Percentiles rank a stretch among this genome's conserved stretches.
Evolutionary conservation across 192 early-diverging fungal species (phyloP).

Genomic region (Haplosporangium gracile): DNA sequence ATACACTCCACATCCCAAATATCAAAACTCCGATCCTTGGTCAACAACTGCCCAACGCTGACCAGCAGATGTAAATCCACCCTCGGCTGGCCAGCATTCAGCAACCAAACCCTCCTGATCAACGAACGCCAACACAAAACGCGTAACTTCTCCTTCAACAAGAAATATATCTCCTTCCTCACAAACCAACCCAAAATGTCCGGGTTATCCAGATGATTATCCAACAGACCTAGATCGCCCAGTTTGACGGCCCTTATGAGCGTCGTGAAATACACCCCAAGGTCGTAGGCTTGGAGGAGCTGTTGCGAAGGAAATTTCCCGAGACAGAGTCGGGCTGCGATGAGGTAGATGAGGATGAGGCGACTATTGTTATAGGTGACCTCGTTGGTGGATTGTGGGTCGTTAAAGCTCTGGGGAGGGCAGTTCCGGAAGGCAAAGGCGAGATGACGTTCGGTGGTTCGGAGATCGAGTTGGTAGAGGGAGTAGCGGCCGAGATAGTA

Average conservation of each 20-base stretch:
- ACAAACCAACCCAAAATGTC: constrained; percentile 44
- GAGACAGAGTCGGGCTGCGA: constrained; percentile 58
- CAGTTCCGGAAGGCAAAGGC: constrained; percentile 60
- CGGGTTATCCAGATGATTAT: constrained; percentile 24
- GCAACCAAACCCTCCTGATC: constrained; percentile 51
- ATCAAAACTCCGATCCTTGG: constrained; percentile 33
- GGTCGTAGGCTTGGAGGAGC: constrained; percentile 50
- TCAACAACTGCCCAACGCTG: constrained; percentile 38
- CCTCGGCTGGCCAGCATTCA: constrained; percentile 11
- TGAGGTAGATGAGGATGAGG: constrained; percentile 57
- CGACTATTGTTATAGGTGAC: constrained; percentile 53
- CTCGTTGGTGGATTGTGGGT: constrained; percentile 3
- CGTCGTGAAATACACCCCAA: constrained; percentile 31
- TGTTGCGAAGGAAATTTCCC: constrained; percentile 48
- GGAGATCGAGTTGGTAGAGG: constrained; percentile 58
- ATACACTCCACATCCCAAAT: constrained; percentile 57
- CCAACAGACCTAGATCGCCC: constrained; percentile 48
- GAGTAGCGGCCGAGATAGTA: constrained; percentile 64
- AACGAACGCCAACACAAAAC: constrained; percentile 62
- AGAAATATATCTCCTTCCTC: constrained; percentile 51
- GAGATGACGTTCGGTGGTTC: constrained; percentile 49
- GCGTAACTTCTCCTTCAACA: constrained; percentile 57
- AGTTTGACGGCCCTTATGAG: constrained; percentile 41
- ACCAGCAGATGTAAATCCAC: constrained; percentile 40
- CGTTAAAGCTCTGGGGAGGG: constrained; percentile 7